Base-by-base conservation (phyloP, 2,329 filamentous ascomycete species). In the Neodidymelliopsis sp. region DNA sequence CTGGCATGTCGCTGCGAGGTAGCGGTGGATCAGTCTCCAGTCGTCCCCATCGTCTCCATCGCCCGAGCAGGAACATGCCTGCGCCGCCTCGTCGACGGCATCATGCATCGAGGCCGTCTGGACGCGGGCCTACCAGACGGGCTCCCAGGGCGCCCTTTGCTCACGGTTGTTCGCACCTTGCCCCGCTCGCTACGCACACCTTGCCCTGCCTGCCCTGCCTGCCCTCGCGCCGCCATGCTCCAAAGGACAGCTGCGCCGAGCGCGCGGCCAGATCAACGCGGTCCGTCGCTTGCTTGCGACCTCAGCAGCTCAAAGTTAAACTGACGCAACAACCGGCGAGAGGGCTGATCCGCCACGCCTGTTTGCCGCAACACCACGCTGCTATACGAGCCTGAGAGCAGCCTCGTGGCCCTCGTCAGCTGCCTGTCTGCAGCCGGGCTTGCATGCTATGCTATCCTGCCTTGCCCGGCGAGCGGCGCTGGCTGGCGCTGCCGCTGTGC, bases 71-170 rank as follows among this genome's bases (percentile, higher is more conserved):
- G 30, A 37, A 30, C 37, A 41, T 48, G 38, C 38, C 46, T 40
- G 46, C 28, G 48, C 19, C 35, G 31, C 22, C 22, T 33, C 15
- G 37, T 31, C 37, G 38, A 43, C 43, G 38, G 27, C 49, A 52
- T 47, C 49, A 52, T 52, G 49, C 49, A 35, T 43, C 49, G 16
- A 52, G 42, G 33, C 49, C 49, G 46, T 31, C 37, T 50, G 28
- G 39, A 42, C 31, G 41, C 33, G 25, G 24, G 33, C 44, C 22
- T 34, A 18, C 36, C 41, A 23, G 39, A 31, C n/a, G 15, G 22
- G 46, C 20, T 22, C 46, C 22, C 33, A 27, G 27, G 16, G 40
- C 34, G 47, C 39, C 47, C 47, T 44, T 44, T 35, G 31, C 47
- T 41, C 49, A 36, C 41, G 27, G 42, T 34, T 42, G 24, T 25